These are phyloP conservation scores for Perkinsus olseni DNA, from an alignment of 169 alveolate genomes.

Conservation along the genomic window DNA sequence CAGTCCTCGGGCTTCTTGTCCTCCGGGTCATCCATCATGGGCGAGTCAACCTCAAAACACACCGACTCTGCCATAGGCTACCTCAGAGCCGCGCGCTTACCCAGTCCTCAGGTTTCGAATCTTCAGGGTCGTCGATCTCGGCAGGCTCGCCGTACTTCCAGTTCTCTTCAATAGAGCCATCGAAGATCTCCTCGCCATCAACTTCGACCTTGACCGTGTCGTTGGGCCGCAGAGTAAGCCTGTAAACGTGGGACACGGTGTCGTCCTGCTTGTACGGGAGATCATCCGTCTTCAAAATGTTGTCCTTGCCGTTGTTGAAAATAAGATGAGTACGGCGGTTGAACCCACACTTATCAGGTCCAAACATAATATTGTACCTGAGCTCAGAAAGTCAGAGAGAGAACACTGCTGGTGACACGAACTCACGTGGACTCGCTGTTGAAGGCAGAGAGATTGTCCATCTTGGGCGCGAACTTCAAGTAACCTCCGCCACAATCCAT, in stretches of 20 bases:
- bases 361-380: constrained; percentile 30
- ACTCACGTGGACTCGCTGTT: neutral
- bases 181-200: constrained; percentile 26
- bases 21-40: constrained; percentile 28
- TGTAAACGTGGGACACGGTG: constrained; percentile 19
- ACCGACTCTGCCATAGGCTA: neutral
- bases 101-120: constrained; percentile 34
- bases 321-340: constrained; percentile 31
- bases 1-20: constrained; percentile 33
- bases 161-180: constrained; percentile 24
- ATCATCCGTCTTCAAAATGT: constrained; percentile 30
- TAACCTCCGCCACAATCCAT: constrained; percentile 35
- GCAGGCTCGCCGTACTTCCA: constrained; percentile 14
- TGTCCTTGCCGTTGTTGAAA: constrained; percentile 27
- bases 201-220: constrained; percentile 20
- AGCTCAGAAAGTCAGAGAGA: no score
- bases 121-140: constrained; percentile 30
- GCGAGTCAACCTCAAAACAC: neutral
- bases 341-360: constrained; percentile 36
- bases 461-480: constrained; percentile 14
- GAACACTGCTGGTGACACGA: neutral
- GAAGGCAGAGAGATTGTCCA: neutral
- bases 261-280: constrained; percentile 29
- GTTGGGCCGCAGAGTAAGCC: constrained; percentile 24
- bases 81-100: neutral